Percentiles rank a stretch among this genome's conserved stretches.
Conservation (phyloP, 805 yeast species). For the Saccharomycopsis selenospora region DNA sequence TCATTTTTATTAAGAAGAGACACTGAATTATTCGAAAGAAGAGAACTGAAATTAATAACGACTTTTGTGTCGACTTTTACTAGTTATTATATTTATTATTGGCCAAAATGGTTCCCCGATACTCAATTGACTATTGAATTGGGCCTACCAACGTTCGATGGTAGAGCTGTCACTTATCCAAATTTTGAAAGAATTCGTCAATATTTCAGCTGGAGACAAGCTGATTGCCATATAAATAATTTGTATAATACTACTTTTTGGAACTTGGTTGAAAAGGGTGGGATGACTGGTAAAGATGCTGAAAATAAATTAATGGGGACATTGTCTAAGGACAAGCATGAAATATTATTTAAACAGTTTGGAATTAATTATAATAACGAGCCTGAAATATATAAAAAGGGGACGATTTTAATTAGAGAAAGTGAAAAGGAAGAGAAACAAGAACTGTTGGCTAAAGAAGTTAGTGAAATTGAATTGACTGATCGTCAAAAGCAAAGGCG, state of each 20-base stretch:
- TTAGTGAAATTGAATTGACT: not conserved
- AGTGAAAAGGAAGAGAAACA: slow-evolving; percentile 23
- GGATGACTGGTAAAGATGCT: slow-evolving; percentile 69
- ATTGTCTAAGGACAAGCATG: slow-evolving; percentile 77
- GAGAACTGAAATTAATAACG: slow-evolving; percentile 72
- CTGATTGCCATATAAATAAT: slow-evolving; percentile 93
- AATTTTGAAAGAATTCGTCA: slow-evolving; percentile 53
- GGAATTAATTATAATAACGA: slow-evolving; percentile 88
- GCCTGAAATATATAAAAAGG: slow-evolving; percentile 82
- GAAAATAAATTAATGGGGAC: slow-evolving; percentile 75
- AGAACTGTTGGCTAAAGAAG: slow-evolving; percentile 1
- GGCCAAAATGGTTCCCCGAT: slow-evolving; percentile 55
- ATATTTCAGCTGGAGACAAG: slow-evolving; percentile 92
- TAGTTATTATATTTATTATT: slow-evolving; percentile 60
- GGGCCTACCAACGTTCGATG: slow-evolving; percentile 82
- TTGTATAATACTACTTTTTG: slow-evolving; percentile 90
- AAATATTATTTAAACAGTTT: slow-evolving; percentile 68
- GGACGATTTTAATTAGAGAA: slow-evolving; percentile 57
- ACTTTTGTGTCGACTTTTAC: slow-evolving; percentile 80
- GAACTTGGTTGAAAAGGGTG: slow-evolving; percentile 68
- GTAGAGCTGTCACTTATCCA: slow-evolving; percentile 85
- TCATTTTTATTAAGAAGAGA: slow-evolving; percentile 64
- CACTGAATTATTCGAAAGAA: slow-evolving; percentile 69
- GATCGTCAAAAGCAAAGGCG: slow-evolving; percentile 31
- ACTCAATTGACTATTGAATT: slow-evolving; percentile 26